Conservation (phyloP, 208 protist genomes). For the Naegleria gruberi region DNA sequence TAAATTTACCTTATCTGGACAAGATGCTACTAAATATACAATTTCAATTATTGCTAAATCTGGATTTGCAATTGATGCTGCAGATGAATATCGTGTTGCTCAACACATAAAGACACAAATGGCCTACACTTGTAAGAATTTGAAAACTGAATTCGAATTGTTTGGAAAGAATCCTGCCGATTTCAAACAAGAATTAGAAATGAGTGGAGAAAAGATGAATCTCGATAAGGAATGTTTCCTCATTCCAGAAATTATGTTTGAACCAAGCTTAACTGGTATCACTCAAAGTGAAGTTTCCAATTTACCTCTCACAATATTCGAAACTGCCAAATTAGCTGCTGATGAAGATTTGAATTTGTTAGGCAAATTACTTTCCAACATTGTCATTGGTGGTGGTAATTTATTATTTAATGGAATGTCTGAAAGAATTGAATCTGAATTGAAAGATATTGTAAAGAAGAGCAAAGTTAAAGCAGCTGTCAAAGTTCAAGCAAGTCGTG, state of each 20-base stretch:
- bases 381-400: neutral
- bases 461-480: neutral
- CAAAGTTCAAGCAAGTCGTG: neutral
- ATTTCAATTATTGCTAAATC: neutral
- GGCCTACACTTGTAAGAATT: neutral
- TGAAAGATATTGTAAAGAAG: neutral
- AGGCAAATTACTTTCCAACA: neutral
- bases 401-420: neutral
- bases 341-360: neutral
- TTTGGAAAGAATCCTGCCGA: neutral
- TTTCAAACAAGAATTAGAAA: slow-evolving; percentile 11
- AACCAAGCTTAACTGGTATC: neutral
- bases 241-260: neutral
- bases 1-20: neutral
- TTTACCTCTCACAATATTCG: neutral
- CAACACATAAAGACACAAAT: neutral
- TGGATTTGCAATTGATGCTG: neutral
- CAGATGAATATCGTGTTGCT: neutral
- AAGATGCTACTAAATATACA: neutral
- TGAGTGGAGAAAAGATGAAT: neutral
- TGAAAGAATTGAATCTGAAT: neutral
- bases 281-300: neutral
- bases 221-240: neutral
- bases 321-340: neutral
- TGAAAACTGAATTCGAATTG: neutral